Evolutionary conservation across 1,284 basidiomycete genomes (phyloP).

Genomic region (Cutaneotrichosporon spelunceum): DNA sequence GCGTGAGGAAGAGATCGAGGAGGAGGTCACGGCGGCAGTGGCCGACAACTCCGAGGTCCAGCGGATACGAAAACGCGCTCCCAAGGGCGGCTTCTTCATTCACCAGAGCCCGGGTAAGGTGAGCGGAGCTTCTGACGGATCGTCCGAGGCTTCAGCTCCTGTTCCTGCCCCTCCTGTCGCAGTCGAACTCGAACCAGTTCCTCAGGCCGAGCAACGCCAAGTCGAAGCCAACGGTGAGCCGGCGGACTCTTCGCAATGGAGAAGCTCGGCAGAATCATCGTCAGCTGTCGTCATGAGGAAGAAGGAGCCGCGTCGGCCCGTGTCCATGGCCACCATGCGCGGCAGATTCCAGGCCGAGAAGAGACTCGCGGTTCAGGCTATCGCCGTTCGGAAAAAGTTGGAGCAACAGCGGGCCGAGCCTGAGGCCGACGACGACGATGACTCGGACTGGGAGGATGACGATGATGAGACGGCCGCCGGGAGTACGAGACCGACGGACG

Average conservation of each 20-base stretch:
- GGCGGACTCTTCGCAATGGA: slow-evolving; percentile 11
- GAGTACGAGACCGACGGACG: slow-evolving; percentile 68
- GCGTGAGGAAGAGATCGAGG: slow-evolving; percentile 23
- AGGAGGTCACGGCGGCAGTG: slow-evolving; percentile 9
- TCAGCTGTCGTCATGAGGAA: slow-evolving; percentile 24
- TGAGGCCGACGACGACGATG: slow-evolving; percentile 16
- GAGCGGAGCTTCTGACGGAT: slow-evolving; percentile 4
- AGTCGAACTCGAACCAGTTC: not conserved
- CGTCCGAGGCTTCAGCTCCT: not conserved
- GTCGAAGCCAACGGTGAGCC: not conserved
- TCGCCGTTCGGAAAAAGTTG: slow-evolving; percentile 26
- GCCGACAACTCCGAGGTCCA: not conserved
- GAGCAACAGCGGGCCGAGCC: slow-evolving; percentile 9
- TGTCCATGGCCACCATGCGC: slow-evolving; percentile 46
- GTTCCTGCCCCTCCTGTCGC: not conserved
- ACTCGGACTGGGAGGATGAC: slow-evolving; percentile 16
- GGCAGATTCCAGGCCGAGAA: slow-evolving; percentile 44
- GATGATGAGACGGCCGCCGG: slow-evolving; percentile 61
- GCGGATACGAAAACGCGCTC: not conserved
- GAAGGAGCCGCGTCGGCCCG: slow-evolving; percentile 28
- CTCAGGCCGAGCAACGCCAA: not conserved
- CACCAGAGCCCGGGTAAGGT: slow-evolving; percentile 7
- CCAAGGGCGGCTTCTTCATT: slow-evolving; percentile 11
- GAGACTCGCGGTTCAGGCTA: slow-evolving; percentile 35
- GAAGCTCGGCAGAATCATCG: slow-evolving; percentile 33